These are phyloP conservation scores for Zoysia japonica DNA, from an alignment of 176 grass and related monocot genomes.

Conservation along the genomic window DNA sequence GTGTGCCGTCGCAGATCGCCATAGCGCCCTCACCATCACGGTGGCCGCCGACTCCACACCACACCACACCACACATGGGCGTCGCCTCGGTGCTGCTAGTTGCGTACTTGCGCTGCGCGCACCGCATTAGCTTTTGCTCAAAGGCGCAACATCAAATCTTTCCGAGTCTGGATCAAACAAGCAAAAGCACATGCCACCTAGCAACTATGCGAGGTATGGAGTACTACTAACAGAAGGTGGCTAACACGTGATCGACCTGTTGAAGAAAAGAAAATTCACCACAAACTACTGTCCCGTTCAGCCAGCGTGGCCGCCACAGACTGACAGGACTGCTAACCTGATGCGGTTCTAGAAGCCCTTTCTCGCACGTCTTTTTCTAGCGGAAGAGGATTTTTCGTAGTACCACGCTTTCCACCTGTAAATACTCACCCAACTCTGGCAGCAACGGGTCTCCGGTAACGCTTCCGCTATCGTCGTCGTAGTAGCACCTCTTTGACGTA, in stretches of 20 bases:
- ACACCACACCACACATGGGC: no score
- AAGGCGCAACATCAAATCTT: not conserved
- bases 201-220: not conserved
- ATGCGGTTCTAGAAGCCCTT: constrained; percentile 33
- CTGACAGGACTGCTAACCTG: constrained; percentile 15
- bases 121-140: no score
- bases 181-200: not conserved
- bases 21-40: not conserved
- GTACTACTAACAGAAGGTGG: no score
- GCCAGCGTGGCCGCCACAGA: not conserved
- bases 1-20: not conserved
- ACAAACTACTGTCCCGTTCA: constrained; percentile 8
- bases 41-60: no score
- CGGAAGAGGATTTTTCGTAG: not conserved
- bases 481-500: not conserved
- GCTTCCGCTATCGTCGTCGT: no score
- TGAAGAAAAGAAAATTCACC: not conserved
- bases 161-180: not conserved
- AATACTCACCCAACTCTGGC: not conserved
- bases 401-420: not conserved
- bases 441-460: not conserved
- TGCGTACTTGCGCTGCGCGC: no score
- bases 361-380: not conserved
- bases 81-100: no score
- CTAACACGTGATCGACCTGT: no score